phyloP scores from a whole-genome alignment of 2,329 filamentous ascomycete genomes.

The Fusarium coffeatum region DNA sequence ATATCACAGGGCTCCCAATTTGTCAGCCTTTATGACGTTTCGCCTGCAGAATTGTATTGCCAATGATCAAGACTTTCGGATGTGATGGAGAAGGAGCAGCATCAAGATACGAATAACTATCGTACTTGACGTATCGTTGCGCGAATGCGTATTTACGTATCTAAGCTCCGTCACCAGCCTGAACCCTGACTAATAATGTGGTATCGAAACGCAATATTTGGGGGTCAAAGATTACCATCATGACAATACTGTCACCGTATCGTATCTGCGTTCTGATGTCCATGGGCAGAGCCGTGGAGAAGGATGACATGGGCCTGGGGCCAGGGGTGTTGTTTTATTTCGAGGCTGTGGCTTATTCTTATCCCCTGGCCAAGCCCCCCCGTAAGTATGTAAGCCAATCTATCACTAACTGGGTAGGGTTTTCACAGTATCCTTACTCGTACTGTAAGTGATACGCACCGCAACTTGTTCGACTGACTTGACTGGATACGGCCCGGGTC shows the following conservation, averaged over 20 bases:
- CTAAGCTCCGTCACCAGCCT: slow-evolving; percentile 16
- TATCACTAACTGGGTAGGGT: background rate
- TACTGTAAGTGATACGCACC: slow-evolving; percentile 23
- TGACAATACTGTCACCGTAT: background rate
- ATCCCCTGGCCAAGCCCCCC: slow-evolving; percentile 31
- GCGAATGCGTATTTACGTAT: slow-evolving; percentile 27
- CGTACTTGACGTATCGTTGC: background rate
- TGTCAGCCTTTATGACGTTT: slow-evolving; percentile 29
- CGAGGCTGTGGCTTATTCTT: slow-evolving; percentile 42
- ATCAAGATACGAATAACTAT: slow-evolving; percentile 14
- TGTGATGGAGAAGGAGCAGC: background rate
- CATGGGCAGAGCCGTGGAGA: slow-evolving; percentile 24
- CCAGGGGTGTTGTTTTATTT: slow-evolving; percentile 20
- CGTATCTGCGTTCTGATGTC: slow-evolving; percentile 1
- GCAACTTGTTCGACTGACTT: slow-evolving; percentile 5
- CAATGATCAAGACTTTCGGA: background rate
- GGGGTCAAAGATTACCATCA: slow-evolving; percentile 7
- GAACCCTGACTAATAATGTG: background rate
- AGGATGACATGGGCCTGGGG: slow-evolving; percentile 18
- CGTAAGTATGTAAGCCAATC: slow-evolving; percentile 21
- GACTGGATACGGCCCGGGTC: slow-evolving; percentile 30
- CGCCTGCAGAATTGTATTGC: background rate
- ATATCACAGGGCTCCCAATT: slow-evolving; percentile 3
- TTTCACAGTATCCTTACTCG: background rate
- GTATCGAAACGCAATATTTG: background rate